Base-by-base conservation (phyloP, 352 stramenopile genomes). In the Blastocystis sp. region DNA sequence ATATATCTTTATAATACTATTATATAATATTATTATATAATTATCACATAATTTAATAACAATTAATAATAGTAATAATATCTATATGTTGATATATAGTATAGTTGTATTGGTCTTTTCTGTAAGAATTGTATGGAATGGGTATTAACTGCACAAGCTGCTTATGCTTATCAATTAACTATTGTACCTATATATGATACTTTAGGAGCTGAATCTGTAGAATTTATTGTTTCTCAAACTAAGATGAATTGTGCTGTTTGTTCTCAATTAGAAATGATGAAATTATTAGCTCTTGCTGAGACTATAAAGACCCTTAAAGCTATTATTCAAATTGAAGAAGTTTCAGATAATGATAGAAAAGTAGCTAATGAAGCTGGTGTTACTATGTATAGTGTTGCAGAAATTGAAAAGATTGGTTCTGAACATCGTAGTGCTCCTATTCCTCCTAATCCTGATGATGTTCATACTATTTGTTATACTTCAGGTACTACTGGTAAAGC, bases 401-500 rank as follows among this genome's bases (percentile, higher is more conserved):
- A 65, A 16, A 19, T 65, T n/a, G 55, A 65, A 27, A 43, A 65
- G 55, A 10, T 58, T n/a, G 55, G 55, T 28, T 45, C 13, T 25
- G 55, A 40, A 27, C 42, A 59, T 32, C 37, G 55, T 24, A 28
- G 43, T 1, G 5, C n/a, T 11, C 35, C 28, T 23, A 28, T 10
- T 4, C 49, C 49, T 44, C 46, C 46, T 6, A 56, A 56, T 16
- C 46, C 46, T 1, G 33, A 16, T 21, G 77, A 83, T 33, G 62
- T 82, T 11, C 74, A 72, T 13, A 83, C 76, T 43, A 66, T 84
- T 55, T 83, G 75, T 68, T 85, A 83, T 69, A 85, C 78, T 24
- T 82, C 75, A 0, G 78, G 77, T 19, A 85, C 78, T 28, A 84
- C 77, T 24, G 77, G 78, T 13, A 72, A 81, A 49, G 77, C 78